Conservation (phyloP, 2,329 filamentous ascomycete species). For the Aschersonia sp. region DNA sequence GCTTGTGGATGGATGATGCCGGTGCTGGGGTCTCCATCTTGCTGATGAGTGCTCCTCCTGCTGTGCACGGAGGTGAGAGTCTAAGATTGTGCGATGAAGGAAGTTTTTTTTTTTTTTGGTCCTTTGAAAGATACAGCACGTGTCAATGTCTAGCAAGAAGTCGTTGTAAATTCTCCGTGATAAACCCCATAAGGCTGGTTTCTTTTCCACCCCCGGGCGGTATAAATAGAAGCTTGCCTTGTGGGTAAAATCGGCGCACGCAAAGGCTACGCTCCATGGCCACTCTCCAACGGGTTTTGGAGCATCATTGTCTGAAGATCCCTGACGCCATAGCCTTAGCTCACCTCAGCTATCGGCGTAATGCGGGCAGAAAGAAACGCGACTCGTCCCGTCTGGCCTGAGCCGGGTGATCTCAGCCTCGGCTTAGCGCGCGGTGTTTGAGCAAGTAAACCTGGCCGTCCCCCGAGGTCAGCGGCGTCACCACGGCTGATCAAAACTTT, state of each 20-base stretch:
- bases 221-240: not conserved
- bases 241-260: no score
- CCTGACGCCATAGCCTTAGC: not conserved
- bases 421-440: slow-evolving; percentile 1
- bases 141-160: no score
- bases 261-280: no score
- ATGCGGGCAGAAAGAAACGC: not conserved
- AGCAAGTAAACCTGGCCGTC: not conserved
- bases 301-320: not conserved
- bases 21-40: not conserved
- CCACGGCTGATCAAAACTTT: not conserved
- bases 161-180: not conserved
- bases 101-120: not conserved
- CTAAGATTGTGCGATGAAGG: not conserved
- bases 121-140: no score
- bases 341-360: not conserved
- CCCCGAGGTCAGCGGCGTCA: not conserved
- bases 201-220: not conserved
- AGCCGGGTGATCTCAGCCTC: not conserved
- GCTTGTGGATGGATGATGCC: slow-evolving; percentile 2
- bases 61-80: not conserved
- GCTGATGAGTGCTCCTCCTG: not conserved
- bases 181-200: not conserved
- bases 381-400: not conserved
- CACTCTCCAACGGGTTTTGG: no score